Conservation (phyloP, 495 filamentous ascomycete genomes). For the Penicillium riverlandense region DNA sequence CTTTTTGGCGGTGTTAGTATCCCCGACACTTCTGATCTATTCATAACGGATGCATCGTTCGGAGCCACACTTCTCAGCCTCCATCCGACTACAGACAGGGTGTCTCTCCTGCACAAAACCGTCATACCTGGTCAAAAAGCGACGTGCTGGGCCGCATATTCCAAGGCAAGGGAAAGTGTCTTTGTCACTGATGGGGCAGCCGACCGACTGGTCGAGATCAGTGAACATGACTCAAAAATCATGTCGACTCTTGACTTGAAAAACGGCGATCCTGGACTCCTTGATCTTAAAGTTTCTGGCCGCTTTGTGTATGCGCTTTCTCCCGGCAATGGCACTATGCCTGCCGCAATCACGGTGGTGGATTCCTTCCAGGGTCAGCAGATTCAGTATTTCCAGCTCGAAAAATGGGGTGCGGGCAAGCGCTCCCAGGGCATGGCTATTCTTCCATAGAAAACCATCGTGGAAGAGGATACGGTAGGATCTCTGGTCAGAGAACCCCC, state of each 20-base stretch:
- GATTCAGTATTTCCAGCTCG: conserved; percentile 33
- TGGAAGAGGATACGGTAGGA: too few relatives aligned
- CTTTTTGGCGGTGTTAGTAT: conserved; percentile 46
- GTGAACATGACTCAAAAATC: conserved; percentile 9
- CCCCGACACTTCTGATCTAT: conserved; percentile 29
- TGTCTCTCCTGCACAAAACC: conserved; percentile 3
- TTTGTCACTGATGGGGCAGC: conserved; percentile 47
- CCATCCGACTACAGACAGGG: conserved; percentile 3
- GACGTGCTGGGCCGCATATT: conserved; percentile 49
- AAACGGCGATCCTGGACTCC: conserved; percentile 43
- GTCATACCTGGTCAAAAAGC: conserved; percentile 42
- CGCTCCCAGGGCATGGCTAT: background rate
- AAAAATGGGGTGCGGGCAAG: conserved; percentile 6
- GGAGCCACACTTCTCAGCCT: conserved; percentile 39
- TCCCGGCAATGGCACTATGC: conserved; percentile 40
- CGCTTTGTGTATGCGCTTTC: conserved; percentile 47
- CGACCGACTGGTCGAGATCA: conserved; percentile 48
- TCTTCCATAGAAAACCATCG: too few relatives aligned
- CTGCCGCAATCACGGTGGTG: conserved; percentile 43
- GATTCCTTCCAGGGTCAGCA: conserved; percentile 32
- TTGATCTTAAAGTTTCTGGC: conserved; percentile 46
- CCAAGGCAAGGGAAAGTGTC: conserved; percentile 20
- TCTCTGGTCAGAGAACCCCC: too few relatives aligned
- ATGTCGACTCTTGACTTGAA: conserved; percentile 27
- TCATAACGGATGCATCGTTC: conserved; percentile 50